A percentile compares a stretch with the other conserved stretches of the same genome.
These are phyloP conservation scores for Dissoconium aciculare DNA, from an alignment of 2,329 filamentous ascomycete genomes.

Conservation along the genomic window DNA sequence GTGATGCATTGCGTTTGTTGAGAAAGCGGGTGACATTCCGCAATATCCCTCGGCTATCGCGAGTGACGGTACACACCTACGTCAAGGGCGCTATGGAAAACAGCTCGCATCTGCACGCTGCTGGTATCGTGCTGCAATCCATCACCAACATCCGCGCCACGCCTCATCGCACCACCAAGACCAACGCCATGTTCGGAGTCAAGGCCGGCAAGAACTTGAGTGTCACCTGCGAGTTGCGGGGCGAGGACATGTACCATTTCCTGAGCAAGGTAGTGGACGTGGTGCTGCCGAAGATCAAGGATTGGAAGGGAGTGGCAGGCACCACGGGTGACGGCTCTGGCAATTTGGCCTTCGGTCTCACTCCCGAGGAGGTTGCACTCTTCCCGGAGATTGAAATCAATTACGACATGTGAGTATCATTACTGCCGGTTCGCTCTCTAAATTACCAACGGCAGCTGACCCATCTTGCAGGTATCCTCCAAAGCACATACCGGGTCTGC, in stretches of 20 bases:
- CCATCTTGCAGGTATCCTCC: conserved; percentile 41
- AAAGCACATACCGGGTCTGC: conserved; percentile 70
- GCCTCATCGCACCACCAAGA: conserved; percentile 53
- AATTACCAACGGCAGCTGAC: not conserved
- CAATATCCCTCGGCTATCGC: conserved; percentile 69
- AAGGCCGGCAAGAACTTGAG: conserved; percentile 55
- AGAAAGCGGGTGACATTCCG: conserved; percentile 56
- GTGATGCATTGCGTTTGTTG: conserved; percentile 53
- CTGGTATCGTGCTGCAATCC: conserved; percentile 68
- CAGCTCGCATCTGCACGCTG: conserved; percentile 63
- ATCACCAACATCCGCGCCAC: conserved; percentile 64
- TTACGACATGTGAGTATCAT: conserved; percentile 63
- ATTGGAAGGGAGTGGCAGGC: conserved; percentile 70
- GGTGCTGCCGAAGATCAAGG: conserved; percentile 89
- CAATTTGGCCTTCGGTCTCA: conserved; percentile 73
- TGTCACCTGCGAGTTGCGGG: conserved; percentile 61
- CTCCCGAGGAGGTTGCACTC: conserved; percentile 56
- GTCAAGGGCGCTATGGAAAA: conserved; percentile 54
- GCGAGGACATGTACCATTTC: conserved; percentile 78
- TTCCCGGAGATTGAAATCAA: conserved; percentile 95
- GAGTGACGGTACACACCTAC: conserved; percentile 66
- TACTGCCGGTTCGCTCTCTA: not conserved
- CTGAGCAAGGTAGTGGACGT: conserved; percentile 79
- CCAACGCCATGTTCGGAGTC: conserved; percentile 62
- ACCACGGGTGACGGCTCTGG: conserved; percentile 74